Evolutionary conservation across 2,329 filamentous ascomycete species (phyloP).

Genomic region (Sarocladium brachiariae): DNA sequence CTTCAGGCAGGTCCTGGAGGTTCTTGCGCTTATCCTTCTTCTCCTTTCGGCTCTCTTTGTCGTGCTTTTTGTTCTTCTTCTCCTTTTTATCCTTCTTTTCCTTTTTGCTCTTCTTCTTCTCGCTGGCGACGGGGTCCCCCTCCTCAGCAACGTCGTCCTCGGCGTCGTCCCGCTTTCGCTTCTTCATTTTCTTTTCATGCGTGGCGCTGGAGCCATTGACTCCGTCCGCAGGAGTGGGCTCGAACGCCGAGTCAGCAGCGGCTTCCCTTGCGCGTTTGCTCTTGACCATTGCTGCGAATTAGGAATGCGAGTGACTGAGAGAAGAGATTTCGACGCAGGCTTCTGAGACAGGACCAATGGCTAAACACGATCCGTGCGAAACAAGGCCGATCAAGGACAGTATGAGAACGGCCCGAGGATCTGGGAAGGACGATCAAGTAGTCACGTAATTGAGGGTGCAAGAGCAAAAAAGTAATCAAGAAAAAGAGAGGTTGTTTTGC

Average conservation of each 20-base stretch:
- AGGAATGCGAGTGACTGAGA: background rate
- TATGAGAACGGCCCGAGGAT: background rate
- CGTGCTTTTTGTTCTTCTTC: conserved; percentile 23
- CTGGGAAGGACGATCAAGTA: background rate
- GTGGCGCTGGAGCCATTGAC: conserved; percentile 16
- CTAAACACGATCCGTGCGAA: background rate
- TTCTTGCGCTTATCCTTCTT: conserved; percentile 35
- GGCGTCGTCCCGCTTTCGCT: conserved; percentile 16
- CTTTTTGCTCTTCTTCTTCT: conserved; percentile 26
- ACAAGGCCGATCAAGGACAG: background rate
- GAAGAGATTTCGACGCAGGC: background rate
- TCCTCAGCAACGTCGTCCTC: conserved; percentile 17
- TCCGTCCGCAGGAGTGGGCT: conserved; percentile 19
- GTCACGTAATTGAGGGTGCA: background rate
- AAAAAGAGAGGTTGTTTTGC: background rate
- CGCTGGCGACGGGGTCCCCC: conserved; percentile 18
- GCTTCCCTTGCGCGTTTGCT: conserved; percentile 33
- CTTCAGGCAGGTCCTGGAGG: conserved; percentile 29
- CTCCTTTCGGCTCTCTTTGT: conserved; percentile 30
- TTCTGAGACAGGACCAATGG: background rate
- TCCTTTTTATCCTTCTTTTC: conserved; percentile 30
- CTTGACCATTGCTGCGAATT: conserved; percentile 23
- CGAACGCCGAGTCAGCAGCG: conserved; percentile 18
- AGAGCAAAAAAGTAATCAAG: background rate
- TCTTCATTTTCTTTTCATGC: conserved; percentile 14